Evolutionary conservation across 2,329 filamentous ascomycete species (phyloP), one percentile per base, ranked within the genome.

Genomic region (Aureobasidium subglaciale): DNA sequence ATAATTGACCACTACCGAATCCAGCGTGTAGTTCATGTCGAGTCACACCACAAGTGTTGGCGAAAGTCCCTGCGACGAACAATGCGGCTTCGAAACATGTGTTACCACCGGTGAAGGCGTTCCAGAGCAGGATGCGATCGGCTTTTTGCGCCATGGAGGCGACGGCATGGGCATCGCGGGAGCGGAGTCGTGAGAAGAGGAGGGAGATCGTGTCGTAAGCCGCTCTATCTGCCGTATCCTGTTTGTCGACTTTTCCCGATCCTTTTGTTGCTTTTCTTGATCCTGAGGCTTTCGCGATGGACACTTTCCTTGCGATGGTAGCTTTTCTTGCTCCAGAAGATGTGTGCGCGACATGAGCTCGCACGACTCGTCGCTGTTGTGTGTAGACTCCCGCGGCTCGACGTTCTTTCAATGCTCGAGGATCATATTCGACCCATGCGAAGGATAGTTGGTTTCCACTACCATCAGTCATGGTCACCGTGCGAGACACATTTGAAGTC

Each of bases 81-180:
- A 62, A 11, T 7, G 62, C 58, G 6, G 60, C 61, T 40, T 63
- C 58, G 29, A 63, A 63, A 18, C 62, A 46, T 3, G 60, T 60
- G 2, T 48, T 57, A 25, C 53, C 59, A 35, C 41, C 55, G 6
- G 59, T 58, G 18, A 61, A 59, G 3, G 59, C 60, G 32, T 59
- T 55, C 50, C 59, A 60, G 13, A 63, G 49, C 25, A 57, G 49
- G 11, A 48, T 58, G 2, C 60, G 57, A 11, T 63, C 60, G 16
- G 60, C 52, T 20, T 54, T 62, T 20, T 58, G 58, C 8, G 61
- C 56, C 41, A 63, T 50, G 13, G 59, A 57, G 15, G 58, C 54
- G n/a, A 52, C 43, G 20, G 55, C 37, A 2, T 59, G 8, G 5
- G 57, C 55, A n/a, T 55, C 43, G 18, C 27, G 34, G 10, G 56